Evolutionary conservation across 1,284 basidiomycete genomes (phyloP), one percentile per base, ranked within the genome.

Genomic region (Microbotryomycetes sp.): DNA sequence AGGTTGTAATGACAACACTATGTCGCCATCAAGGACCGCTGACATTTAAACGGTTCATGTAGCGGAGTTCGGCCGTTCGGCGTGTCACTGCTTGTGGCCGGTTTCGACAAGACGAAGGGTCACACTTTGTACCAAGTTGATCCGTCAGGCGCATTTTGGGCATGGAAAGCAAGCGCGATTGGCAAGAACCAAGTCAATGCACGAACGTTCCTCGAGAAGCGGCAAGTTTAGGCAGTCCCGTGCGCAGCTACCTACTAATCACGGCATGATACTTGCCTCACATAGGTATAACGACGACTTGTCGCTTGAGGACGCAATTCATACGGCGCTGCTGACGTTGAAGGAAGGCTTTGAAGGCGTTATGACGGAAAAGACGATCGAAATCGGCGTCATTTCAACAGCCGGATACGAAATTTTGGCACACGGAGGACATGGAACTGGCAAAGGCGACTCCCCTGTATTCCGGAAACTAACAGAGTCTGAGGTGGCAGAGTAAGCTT

Each of bases 171-270:
- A 15, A 94, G 90, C 74, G 96, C 96, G 16, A 98, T 98, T 72
- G 96, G 96, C 45, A 98, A 98, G 81, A 98, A 98, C 78, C 97
- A 97, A 91, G 86, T 92, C 57, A 99, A 98, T 74, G 96, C 93
- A 56, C 98, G 98, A 79, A 97, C 96, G 2, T 98, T 98, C 78
- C 78, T 99, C 69, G 96, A 98, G 79, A 98, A 98, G 79, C 83
- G 92, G 89, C 91, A 70, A 71, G 85, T 77, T 51, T 15, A 24
- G 45, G 45, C 57, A 27, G 23, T 18, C 5, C 27, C 18, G 51
- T 28, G 7, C 16, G 23, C 18, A 23, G 13, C 24, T 31, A 55
- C 23, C 23, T 27, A 23, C 52, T 53, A 3, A 6, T 24, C 41
- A 51, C 16, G 29, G 31, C 41, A 5, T 30, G 21, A 29, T 15